Percentiles rank a stretch among this genome's conserved stretches.
These are phyloP conservation scores for Xylaria venustula DNA, from an alignment of 495 filamentous ascomycete species.

Conservation along the genomic window DNA sequence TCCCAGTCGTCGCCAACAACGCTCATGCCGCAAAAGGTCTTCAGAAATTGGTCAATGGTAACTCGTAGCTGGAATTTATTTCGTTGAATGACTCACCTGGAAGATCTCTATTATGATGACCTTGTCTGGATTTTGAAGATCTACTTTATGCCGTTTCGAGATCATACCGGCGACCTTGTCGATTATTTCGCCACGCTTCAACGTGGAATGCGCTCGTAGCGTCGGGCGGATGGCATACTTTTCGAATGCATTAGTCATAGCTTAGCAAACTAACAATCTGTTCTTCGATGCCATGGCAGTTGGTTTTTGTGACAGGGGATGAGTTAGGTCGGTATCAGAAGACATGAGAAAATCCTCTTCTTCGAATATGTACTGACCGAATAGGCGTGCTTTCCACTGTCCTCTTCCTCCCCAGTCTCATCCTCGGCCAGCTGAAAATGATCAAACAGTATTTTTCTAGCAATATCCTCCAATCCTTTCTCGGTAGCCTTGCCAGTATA, in stretches of 20 bases:
- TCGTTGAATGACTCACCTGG: slow-evolving; percentile 58
- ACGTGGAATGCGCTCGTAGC: slow-evolving; percentile 71
- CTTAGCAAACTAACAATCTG: background rate
- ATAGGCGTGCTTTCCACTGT: slow-evolving; percentile 6
- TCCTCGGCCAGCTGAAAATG: slow-evolving; percentile 62
- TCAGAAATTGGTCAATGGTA: background rate
- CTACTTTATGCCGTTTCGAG: slow-evolving; percentile 67
- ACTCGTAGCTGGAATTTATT: background rate
- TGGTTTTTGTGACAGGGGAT: background rate
- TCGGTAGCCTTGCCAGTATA: slow-evolving; percentile 75
- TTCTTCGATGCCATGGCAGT: no score
- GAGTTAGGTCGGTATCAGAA: background rate
- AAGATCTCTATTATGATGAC: slow-evolving; percentile 87
- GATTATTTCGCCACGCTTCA: slow-evolving; percentile 76
- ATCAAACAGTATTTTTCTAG: slow-evolving; percentile 63
- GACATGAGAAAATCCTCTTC: background rate
- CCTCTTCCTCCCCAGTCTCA: slow-evolving; percentile 11
- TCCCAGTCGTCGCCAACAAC: slow-evolving; percentile 54
- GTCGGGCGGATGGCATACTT: slow-evolving; percentile 90
- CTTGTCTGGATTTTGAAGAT: slow-evolving; percentile 77
- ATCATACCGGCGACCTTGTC: slow-evolving; percentile 66
- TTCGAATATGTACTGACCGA: slow-evolving; percentile 2
- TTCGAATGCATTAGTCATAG: background rate
- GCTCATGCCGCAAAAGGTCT: slow-evolving; percentile 47
- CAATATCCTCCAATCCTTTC: slow-evolving; percentile 70